Conservation (phyloP, 2,329 filamentous ascomycete genomes). For the Microdochium trichocladiopsis region DNA sequence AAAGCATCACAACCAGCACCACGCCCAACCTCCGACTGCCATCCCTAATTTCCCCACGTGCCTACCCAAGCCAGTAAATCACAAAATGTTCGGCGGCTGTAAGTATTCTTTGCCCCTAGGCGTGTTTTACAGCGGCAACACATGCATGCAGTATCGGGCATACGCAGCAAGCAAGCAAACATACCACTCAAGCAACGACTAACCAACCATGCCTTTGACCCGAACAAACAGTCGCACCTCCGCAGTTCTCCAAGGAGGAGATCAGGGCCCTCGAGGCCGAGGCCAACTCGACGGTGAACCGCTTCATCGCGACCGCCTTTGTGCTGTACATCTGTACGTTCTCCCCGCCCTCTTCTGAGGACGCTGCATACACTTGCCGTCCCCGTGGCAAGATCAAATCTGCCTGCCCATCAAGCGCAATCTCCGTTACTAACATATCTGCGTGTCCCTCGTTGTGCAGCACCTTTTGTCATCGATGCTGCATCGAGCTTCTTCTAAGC, state of each 20-base stretch:
- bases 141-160: no score
- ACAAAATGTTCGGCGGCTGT: conserved; percentile 59
- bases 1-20: no score
- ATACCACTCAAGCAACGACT: background rate
- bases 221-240: conserved; percentile 34
- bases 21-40: no score
- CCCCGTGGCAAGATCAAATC: no score
- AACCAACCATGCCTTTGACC: background rate
- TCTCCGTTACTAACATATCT: no score
- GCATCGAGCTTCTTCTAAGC: conserved; percentile 29
- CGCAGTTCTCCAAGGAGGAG: conserved; percentile 63
- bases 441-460: conserved; percentile 24
- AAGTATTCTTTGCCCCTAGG: conserved; percentile 19
- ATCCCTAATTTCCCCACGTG: background rate
- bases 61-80: background rate
- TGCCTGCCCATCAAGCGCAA: no score
- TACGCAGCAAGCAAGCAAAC: no score
- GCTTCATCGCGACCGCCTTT: conserved; percentile 56
- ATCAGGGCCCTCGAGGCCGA: conserved; percentile 62
- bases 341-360: background rate
- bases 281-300: conserved; percentile 60
- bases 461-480: conserved; percentile 52
- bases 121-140: background rate
- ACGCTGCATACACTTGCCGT: no score
- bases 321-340: conserved; percentile 71